A percentile compares a stretch with the other conserved stretches of the same genome.
Conservation (phyloP, 2,329 filamentous ascomycete genomes). For the Trichophyton mentagrophytes region DNA sequence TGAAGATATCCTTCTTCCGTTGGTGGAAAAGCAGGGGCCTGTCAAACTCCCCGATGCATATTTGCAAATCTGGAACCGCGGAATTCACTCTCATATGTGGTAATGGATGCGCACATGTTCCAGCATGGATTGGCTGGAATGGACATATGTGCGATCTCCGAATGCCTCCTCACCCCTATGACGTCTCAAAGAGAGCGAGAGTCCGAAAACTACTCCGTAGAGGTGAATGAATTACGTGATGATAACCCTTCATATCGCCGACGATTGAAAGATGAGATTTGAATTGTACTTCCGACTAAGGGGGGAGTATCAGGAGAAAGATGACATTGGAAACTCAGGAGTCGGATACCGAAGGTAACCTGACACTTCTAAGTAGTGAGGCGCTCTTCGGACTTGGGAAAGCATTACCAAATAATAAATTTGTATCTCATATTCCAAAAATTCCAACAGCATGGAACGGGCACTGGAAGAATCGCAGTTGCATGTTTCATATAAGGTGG, state of each 20-base stretch:
- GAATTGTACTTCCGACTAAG: too few relatives aligned
- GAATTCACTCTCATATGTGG: not conserved
- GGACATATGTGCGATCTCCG: not conserved
- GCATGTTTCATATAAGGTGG: too few relatives aligned
- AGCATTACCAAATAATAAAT: too few relatives aligned
- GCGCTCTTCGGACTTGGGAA: too few relatives aligned
- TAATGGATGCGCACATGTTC: not conserved
- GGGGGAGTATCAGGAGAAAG: too few relatives aligned
- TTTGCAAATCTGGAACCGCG: not conserved
- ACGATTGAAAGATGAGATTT: not conserved
- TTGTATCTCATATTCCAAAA: too few relatives aligned
- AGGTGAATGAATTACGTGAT: not conserved
- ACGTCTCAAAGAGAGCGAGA: not conserved
- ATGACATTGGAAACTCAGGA: too few relatives aligned
- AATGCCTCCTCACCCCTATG: not conserved
- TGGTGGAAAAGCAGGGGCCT: not conserved
- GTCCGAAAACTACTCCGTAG: not conserved
- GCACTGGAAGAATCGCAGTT: too few relatives aligned
- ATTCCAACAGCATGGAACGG: too few relatives aligned
- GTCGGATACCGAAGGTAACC: too few relatives aligned
- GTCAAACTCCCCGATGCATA: not conserved
- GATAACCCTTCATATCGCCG: not conserved
- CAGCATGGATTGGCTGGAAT: not conserved
- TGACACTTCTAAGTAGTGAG: too few relatives aligned
- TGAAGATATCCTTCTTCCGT: not conserved